Base-by-base conservation (phyloP, 2,329 filamentous ascomycete genomes). In the Aspergillus amoenus region DNA sequence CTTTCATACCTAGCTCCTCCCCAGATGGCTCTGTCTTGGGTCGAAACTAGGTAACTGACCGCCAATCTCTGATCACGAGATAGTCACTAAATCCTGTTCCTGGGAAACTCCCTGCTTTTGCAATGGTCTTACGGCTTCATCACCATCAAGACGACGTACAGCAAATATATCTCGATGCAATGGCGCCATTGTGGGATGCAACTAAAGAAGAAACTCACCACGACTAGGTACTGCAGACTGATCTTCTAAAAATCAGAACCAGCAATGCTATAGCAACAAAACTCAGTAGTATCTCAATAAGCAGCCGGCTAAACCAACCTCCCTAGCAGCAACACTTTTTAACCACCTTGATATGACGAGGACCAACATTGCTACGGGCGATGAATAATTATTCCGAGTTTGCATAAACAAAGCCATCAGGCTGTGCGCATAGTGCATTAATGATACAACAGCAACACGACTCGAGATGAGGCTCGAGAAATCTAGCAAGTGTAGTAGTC, bases 401-500 rank as follows among this genome's bases (percentile, higher is more conserved):
- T 37, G 17, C 37, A 49, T 37, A n/a, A 18, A 18, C 32, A 47
- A 52, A 7, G 11, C 21, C 18, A 32, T 13, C 3, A 18, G 22
- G 27, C 40, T 27, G 4, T 5, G 11, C 46, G 4, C 17, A 40
- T 52, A 17, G 30, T 52, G 34, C 11, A 39, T 30, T 54, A n/a
- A n/a, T n/a, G n/a, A 64, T 34, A 42, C 52, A 24, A 57, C 61
- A 60, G 52, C 56, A 37, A 57, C 52, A 18, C 51, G 43, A 5
- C 65, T 74, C 69, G n/a, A 78, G 27, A 30, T 30, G 27, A 11
- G 8, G 27, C 27, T 30, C 27, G 9, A 11, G 27, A 11, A 11
- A 11, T 9, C 27, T 9, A 30, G 27, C 4, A 11, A 30, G 27
- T 9, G 27, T 30, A 11, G 9, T 9, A 11, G 27, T 11, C 8